Percentiles rank a stretch among this genome's conserved stretches.
These are phyloP conservation scores for Penicillium paneum DNA, from an alignment of 2,329 filamentous ascomycete species.

Conservation along the genomic window DNA sequence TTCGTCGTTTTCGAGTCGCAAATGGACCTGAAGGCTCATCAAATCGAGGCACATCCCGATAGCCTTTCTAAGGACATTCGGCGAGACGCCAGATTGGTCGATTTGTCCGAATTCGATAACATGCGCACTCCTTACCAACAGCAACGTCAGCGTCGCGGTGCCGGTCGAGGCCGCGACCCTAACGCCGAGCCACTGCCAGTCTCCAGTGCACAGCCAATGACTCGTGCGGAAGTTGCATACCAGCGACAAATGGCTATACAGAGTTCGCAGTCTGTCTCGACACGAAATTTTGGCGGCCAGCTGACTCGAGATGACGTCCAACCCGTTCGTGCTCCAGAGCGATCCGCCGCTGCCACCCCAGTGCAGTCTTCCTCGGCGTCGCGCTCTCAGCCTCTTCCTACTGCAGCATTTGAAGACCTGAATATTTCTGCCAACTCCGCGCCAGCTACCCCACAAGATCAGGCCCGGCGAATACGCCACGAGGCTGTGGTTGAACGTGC, in stretches of 20 bases:
- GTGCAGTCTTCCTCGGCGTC: constrained; percentile 22
- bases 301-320: constrained; percentile 57
- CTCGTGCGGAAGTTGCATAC: constrained; percentile 84
- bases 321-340: constrained; percentile 48
- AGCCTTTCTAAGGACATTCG: constrained; percentile 77
- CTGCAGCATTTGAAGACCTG: constrained; percentile 51
- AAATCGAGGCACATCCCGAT: constrained; percentile 76
- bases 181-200: constrained; percentile 76
- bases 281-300: constrained; percentile 79
- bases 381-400: constrained; percentile 28
- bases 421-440: constrained; percentile 43
- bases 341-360: constrained; percentile 30
- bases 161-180: constrained; percentile 74
- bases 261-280: constrained; percentile 74
- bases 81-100: constrained; percentile 77
- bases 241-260: constrained; percentile 91
- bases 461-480: constrained; percentile 76
- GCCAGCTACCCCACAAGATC: constrained; percentile 68
- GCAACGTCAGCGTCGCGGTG: constrained; percentile 57
- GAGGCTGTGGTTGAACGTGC: constrained; percentile 82
- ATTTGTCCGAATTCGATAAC: constrained; percentile 84
- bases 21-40: constrained; percentile 91
- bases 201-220: constrained; percentile 74
- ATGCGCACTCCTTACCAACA: constrained; percentile 68
- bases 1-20: constrained; percentile 96